These are phyloP conservation scores for Fusarium subglutinans DNA, from an alignment of 2,329 filamentous ascomycete genomes.

Conservation along the genomic window DNA sequence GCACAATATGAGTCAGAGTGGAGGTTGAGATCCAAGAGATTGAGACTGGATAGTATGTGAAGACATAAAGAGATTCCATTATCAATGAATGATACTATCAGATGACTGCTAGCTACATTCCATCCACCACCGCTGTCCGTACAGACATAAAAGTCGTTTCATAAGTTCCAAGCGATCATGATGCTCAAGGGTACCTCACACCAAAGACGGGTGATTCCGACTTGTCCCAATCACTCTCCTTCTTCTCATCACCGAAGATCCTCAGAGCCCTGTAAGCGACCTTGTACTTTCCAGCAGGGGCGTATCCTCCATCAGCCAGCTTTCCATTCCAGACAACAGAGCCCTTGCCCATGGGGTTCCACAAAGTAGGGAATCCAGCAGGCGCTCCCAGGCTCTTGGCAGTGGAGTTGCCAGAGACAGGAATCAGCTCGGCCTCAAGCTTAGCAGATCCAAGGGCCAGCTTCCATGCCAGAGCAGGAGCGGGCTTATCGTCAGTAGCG, in stretches of 20 bases:
- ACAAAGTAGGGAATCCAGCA: slow-evolving; percentile 50
- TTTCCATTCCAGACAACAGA: slow-evolving; percentile 55
- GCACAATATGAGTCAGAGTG: neutral
- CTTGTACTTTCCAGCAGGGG: slow-evolving; percentile 60
- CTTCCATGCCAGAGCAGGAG: slow-evolving; percentile 52
- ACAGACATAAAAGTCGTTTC: neutral
- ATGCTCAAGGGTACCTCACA: slow-evolving; percentile 51
- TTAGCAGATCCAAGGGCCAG: slow-evolving; percentile 57
- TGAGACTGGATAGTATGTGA: neutral
- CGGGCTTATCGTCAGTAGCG: slow-evolving; percentile 39
- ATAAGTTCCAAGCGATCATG: neutral
- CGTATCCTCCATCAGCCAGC: slow-evolving; percentile 57
- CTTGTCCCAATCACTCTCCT: slow-evolving; percentile 58
- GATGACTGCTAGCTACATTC: neutral
- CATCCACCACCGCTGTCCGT: neutral
- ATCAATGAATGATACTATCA: neutral
- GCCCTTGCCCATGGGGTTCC: slow-evolving; percentile 37
- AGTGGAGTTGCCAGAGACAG: slow-evolving; percentile 37
- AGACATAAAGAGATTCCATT: neutral
- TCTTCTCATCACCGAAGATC: slow-evolving; percentile 60
- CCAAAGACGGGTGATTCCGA: slow-evolving; percentile 53
- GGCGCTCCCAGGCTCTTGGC: slow-evolving; percentile 18
- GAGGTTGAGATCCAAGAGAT: too few relatives aligned
- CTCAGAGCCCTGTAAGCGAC: slow-evolving; percentile 58
- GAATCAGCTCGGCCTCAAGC: slow-evolving; percentile 56